phyloP scores from a whole-genome alignment of 2,329 filamentous ascomycete species.

The Fonsecaea pedrosoi region DNA sequence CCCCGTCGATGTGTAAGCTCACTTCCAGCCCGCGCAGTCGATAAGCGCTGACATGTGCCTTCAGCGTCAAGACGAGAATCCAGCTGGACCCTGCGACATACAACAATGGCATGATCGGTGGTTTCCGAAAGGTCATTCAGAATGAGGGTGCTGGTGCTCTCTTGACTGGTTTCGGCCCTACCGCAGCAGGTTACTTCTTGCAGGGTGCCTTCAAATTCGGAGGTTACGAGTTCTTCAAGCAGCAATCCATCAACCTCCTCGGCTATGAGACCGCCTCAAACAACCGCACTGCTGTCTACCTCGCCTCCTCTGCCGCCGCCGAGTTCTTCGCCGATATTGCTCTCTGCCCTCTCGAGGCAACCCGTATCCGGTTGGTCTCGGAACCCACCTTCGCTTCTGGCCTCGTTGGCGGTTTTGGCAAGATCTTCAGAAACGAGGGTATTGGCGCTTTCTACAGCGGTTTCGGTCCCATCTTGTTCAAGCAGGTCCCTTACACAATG shows the following conservation, averaged over 20 bases:
- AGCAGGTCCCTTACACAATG: conserved; percentile 93
- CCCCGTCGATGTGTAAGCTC: conserved; percentile 95
- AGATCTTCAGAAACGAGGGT: conserved; percentile 84
- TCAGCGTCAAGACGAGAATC: conserved; percentile 92
- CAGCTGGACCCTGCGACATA: conserved; percentile 89
- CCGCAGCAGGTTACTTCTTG: conserved; percentile 89
- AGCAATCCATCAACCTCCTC: conserved; percentile 80
- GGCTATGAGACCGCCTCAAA: conserved; percentile 78
- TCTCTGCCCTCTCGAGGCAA: conserved; percentile 90
- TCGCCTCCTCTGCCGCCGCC: conserved; percentile 67
- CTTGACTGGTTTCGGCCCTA: conserved; percentile 83
- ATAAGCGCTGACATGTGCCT: conserved; percentile 40
- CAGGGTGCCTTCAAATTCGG: conserved; percentile 94
- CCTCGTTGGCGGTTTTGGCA: conserved; percentile 77
- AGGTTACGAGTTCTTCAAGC: conserved; percentile 96
- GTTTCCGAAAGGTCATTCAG: conserved; percentile 82
- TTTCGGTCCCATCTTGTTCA: conserved; percentile 86
- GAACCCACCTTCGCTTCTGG: conserved; percentile 84
- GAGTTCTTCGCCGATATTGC: conserved; percentile 71
- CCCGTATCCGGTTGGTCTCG: conserved; percentile 90
- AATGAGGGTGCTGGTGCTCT: conserved; percentile 87
- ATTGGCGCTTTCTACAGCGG: conserved; percentile 87
- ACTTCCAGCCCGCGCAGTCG: conserved; percentile 40
- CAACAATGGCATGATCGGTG: conserved; percentile 85
- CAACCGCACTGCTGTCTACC: conserved; percentile 83